These are phyloP conservation scores for Pythium periplocum DNA, from an alignment of 352 stramenopile species.

Conservation along the genomic window DNA sequence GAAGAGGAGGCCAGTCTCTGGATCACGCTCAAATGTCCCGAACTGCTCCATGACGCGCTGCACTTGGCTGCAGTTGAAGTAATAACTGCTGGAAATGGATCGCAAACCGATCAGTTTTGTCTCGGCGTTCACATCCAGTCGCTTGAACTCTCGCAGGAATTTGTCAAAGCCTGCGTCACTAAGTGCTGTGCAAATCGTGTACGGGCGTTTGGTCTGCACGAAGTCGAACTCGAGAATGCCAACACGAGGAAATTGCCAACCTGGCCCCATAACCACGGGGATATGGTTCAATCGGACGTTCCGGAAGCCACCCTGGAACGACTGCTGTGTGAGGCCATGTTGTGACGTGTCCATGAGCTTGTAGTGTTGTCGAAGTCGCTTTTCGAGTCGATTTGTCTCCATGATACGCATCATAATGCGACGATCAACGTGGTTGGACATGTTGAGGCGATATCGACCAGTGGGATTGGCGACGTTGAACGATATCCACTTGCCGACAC, in stretches of 20 bases:
- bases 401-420: slow-evolving; percentile 71
- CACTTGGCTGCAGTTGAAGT: slow-evolving; percentile 59
- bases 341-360: slow-evolving; percentile 69
- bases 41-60: slow-evolving; percentile 81
- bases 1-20: slow-evolving; percentile 41
- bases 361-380: slow-evolving; percentile 38
- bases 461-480: slow-evolving; percentile 70
- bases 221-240: slow-evolving; percentile 76
- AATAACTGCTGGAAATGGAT: slow-evolving; percentile 65
- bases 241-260: slow-evolving; percentile 60
- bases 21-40: slow-evolving; percentile 60
- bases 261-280: slow-evolving; percentile 35
- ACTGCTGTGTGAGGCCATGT: slow-evolving; percentile 29
- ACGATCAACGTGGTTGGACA: slow-evolving; percentile 62
- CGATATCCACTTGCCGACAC: slow-evolving; percentile 74
- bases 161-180: slow-evolving; percentile 65
- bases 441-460: slow-evolving; percentile 61
- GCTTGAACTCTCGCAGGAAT: slow-evolving; percentile 77
- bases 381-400: slow-evolving; percentile 56
- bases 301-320: slow-evolving; percentile 41
- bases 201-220: slow-evolving; percentile 51
- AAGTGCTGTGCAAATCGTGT: slow-evolving; percentile 48
- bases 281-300: slow-evolving; percentile 63
- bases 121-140: slow-evolving; percentile 48
- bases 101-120: slow-evolving; percentile 67